Evolutionary conservation across 805 yeast species (phyloP).

Genomic region (Pichia paraexigua): DNA sequence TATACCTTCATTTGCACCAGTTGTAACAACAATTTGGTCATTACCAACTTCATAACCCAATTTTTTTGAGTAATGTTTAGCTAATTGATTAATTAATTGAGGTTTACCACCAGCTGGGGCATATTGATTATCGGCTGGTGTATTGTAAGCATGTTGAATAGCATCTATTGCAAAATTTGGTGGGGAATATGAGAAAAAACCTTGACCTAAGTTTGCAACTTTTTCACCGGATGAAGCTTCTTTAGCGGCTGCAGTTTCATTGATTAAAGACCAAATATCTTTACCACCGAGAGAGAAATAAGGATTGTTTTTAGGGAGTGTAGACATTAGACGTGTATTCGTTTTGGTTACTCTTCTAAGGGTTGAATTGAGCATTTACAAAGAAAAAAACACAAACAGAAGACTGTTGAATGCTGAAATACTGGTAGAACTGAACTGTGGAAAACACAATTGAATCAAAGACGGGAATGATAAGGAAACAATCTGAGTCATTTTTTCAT

Average conservation of each 20-base stretch:
- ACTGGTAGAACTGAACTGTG: too few species aligned
- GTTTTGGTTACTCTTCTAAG: not conserved
- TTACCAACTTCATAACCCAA: constrained; percentile 51
- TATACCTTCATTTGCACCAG: constrained; percentile 98
- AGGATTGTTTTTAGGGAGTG: constrained; percentile 46
- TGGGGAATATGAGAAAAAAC: constrained; percentile 93
- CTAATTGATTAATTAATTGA: constrained; percentile 58
- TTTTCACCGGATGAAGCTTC: constrained; percentile 62
- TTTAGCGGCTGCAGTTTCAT: constrained; percentile 89
- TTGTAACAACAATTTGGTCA: constrained; percentile 69
- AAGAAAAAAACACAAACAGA: not conserved
- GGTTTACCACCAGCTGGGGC: constrained; percentile 89
- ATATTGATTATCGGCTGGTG: constrained; percentile 79
- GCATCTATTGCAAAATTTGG: constrained; percentile 88
- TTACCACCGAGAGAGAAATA: constrained; percentile 67
- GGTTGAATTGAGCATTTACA: not conserved
- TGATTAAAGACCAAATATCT: constrained; percentile 93
- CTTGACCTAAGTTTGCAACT: constrained; percentile 89
- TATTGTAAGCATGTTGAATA: constrained; percentile 64
- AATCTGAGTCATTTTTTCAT: not conserved
- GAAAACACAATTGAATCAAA: not conserved
- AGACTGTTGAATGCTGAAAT: too few species aligned
- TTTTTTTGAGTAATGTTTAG: constrained; percentile 61
- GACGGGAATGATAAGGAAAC: not conserved
- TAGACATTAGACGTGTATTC: constrained; percentile 3